These are phyloP conservation scores for Trichothecium sympodiale DNA, from an alignment of 2,329 filamentous ascomycete genomes.

Conservation along the genomic window DNA sequence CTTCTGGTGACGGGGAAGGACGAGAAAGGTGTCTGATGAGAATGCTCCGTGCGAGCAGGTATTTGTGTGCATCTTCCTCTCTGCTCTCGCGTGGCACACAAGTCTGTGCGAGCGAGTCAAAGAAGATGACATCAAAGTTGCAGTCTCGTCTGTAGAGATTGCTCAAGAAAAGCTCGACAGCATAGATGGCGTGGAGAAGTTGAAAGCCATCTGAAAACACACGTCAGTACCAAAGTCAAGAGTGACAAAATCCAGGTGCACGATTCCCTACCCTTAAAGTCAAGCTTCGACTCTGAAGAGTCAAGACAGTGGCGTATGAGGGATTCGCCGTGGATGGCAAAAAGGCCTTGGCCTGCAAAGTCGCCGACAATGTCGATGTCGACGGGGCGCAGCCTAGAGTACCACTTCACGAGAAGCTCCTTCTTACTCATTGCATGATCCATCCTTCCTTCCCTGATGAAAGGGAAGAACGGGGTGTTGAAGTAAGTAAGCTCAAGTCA, in stretches of 20 bases:
- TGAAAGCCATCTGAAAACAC: slow-evolving; percentile 48
- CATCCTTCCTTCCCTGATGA: background rate
- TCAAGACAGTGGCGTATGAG: slow-evolving; percentile 53
- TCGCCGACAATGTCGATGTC: slow-evolving; percentile 61
- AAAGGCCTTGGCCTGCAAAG: slow-evolving; percentile 63
- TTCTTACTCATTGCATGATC: background rate
- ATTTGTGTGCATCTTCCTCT: slow-evolving; percentile 29
- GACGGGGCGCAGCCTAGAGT: slow-evolving; percentile 1
- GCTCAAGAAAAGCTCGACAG: slow-evolving; percentile 54
- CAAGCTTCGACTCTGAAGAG: slow-evolving; percentile 40
- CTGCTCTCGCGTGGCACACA: slow-evolving; percentile 35
- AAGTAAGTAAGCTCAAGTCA: background rate
- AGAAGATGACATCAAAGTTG: slow-evolving; percentile 62
- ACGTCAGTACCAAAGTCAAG: background rate
- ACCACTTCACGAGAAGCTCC: slow-evolving; percentile 1
- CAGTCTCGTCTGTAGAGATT: slow-evolving; percentile 52
- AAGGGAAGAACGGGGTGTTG: background rate
- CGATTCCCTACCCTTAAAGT: slow-evolving; percentile 46
- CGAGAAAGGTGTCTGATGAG: slow-evolving; percentile 50
- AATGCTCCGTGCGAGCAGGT: slow-evolving; percentile 48
- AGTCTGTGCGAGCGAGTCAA: slow-evolving; percentile 41
- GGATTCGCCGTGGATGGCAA: slow-evolving; percentile 63
- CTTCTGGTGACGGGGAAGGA: background rate
- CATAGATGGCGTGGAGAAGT: slow-evolving; percentile 58
- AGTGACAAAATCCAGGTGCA: no score